Evolutionary conservation across 495 filamentous ascomycete species (phyloP).

Genomic region (Podospora fimiseda): DNA sequence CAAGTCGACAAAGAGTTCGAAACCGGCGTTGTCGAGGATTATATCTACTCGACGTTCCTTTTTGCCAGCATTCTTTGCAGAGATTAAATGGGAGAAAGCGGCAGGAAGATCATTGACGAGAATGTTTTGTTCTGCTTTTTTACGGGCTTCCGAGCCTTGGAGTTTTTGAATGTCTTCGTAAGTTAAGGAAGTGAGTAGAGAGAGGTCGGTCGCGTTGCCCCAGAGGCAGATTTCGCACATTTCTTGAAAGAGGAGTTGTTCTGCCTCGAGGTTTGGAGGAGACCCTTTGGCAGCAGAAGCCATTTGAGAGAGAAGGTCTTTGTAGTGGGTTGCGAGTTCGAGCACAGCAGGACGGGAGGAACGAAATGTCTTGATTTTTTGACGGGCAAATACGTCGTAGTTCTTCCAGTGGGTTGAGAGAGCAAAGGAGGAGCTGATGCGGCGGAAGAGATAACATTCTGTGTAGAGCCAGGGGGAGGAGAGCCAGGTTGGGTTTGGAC

Average conservation of each 20-base stretch:
- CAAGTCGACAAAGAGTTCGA: constrained; percentile 92
- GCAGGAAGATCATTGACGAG: constrained; percentile 71
- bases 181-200: constrained; percentile 78
- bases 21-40: constrained; percentile 91
- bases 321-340: constrained; percentile 83
- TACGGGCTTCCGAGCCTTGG: constrained; percentile 80
- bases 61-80: constrained; percentile 53
- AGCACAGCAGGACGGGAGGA: constrained; percentile 88
- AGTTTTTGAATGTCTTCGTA: constrained; percentile 97
- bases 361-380: constrained; percentile 89
- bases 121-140: constrained; percentile 80
- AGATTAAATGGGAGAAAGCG: constrained; percentile 64
- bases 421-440: constrained; percentile 68
- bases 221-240: constrained; percentile 97
- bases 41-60: constrained; percentile 72
- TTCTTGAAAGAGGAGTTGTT: constrained; percentile 75
- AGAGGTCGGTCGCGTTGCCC: constrained; percentile 96
- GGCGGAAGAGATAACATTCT: constrained; percentile 93
- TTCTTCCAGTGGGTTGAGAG: constrained; percentile 78
- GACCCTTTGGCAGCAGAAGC: constrained; percentile 33
- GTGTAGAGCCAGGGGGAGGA: constrained; percentile 78
- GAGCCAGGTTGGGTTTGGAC: constrained; percentile 67
- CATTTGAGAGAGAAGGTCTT: constrained; percentile 69
- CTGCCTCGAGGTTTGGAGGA: constrained; percentile 55
- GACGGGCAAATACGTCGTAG: constrained; percentile 86